These are phyloP conservation scores for Nakazawaea peltata DNA, from an alignment of 805 yeast genomes.

Conservation along the genomic window DNA sequence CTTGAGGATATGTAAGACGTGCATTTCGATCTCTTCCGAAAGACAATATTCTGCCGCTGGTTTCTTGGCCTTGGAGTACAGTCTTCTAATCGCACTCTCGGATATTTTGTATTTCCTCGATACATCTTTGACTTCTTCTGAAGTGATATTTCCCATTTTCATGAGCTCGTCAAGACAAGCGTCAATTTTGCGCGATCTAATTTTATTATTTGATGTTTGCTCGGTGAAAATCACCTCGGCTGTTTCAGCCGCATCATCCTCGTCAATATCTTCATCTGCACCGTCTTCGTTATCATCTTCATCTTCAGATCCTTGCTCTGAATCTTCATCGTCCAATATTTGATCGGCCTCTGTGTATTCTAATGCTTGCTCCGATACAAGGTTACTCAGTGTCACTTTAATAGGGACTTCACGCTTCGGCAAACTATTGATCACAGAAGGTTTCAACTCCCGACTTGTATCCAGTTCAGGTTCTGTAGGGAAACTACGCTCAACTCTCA, in stretches of 20 bases:
- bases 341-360: too few relatives aligned
- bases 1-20: constrained; percentile 3
- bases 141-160: neutral
- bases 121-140: constrained; percentile 2
- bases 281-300: neutral
- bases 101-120: neutral
- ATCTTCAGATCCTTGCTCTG: neutral
- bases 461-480: neutral
- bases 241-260: too few relatives aligned
- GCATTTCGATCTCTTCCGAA: neutral
- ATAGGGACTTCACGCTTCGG: constrained; percentile 4
- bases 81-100: constrained; percentile 8
- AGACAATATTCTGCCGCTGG: constrained; percentile 4
- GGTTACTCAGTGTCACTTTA: constrained; percentile 2
- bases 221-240: neutral
- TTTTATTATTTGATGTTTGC: neutral
- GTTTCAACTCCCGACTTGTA: constrained; percentile 3
- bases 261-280: too few relatives aligned
- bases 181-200: constrained; percentile 3
- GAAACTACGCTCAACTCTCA: constrained; percentile 1
- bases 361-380: neutral
- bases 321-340: constrained; percentile 3
- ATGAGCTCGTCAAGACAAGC: constrained; percentile 5
- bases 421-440: constrained; percentile 2
- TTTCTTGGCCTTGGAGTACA: neutral